Conservation (phyloP, 2,329 filamentous ascomycete species). For the Alternaria panax region DNA sequence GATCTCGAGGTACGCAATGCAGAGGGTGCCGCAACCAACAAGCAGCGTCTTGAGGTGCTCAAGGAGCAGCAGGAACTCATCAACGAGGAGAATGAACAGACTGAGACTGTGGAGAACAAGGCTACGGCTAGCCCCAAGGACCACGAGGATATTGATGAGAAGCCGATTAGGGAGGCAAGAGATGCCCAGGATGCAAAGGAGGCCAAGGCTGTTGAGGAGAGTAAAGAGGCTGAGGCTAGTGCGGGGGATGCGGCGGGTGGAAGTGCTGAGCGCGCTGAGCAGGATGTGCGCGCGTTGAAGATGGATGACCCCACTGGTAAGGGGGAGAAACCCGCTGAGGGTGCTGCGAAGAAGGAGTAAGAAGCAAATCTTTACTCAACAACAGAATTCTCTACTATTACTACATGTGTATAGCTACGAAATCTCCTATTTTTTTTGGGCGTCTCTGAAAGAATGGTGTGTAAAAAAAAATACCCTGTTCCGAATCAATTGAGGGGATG, state of each 20-base stretch:
- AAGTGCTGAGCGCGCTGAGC: slow-evolving; percentile 44
- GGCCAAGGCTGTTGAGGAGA: slow-evolving; percentile 31
- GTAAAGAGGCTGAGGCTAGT: slow-evolving; percentile 43
- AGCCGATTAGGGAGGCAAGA: slow-evolving; percentile 55
- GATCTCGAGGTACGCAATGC: slow-evolving; percentile 97
- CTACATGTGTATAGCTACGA: slow-evolving; percentile 29
- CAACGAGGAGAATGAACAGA: slow-evolving; percentile 94
- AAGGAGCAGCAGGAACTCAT: slow-evolving; percentile 99
- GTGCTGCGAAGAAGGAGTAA: slow-evolving; percentile 23
- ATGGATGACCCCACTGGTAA: slow-evolving; percentile 31
- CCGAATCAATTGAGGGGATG: slow-evolving; percentile 10
- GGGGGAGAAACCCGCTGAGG: slow-evolving; percentile 21
- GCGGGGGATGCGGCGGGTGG: slow-evolving; percentile 32
- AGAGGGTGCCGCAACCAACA: slow-evolving; percentile 97
- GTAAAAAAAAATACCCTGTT: slow-evolving; percentile 22
- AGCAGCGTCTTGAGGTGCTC: slow-evolving; percentile 96
- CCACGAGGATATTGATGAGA: slow-evolving; percentile 90
- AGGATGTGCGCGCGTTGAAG: slow-evolving; percentile 39
- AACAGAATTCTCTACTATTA: slow-evolving; percentile 19
- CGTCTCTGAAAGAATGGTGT: slow-evolving; percentile 9
- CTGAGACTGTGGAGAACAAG: slow-evolving; percentile 74
- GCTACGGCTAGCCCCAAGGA: slow-evolving; percentile 82
- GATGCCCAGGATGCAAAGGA: slow-evolving; percentile 25
- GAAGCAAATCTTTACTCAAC: too few relatives aligned
- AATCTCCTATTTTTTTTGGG: slow-evolving; percentile 14